These are phyloP conservation scores for Pythium rishiriense DNA, from an alignment of 352 stramenopile species.

Conservation along the genomic window DNA sequence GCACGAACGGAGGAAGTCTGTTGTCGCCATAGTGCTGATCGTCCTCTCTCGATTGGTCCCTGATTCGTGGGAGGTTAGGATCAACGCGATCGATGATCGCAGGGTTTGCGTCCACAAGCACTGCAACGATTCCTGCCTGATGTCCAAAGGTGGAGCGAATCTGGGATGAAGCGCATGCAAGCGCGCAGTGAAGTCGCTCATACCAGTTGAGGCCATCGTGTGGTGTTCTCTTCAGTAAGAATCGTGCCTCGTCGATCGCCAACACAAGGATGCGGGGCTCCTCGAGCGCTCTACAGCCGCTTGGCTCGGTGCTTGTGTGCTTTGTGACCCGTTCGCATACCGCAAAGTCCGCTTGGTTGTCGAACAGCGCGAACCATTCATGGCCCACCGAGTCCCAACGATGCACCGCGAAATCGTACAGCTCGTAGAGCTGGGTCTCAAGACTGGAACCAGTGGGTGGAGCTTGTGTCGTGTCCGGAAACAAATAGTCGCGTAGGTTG, in stretches of 20 bases:
- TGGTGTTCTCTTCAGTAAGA: not conserved
- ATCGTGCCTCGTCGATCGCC: slow-evolving; percentile 6
- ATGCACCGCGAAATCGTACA: not conserved
- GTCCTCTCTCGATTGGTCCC: too few species aligned
- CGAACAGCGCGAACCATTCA: too few species aligned
- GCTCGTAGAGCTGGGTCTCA: too few species aligned
- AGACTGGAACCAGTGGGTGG: too few species aligned
- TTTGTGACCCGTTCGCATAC: too few species aligned
- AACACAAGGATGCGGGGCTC: not conserved
- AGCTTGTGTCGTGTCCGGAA: too few species aligned
- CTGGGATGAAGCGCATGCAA: not conserved
- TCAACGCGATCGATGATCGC: slow-evolving; percentile 6
- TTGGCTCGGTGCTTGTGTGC: too few species aligned
- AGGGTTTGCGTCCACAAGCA: slow-evolving; percentile 22
- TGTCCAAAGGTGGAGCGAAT: not conserved
- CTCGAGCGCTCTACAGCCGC: too few species aligned
- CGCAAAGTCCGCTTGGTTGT: too few species aligned
- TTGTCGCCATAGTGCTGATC: not conserved
- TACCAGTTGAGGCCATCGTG: not conserved
- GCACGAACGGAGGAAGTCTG: slow-evolving; percentile 17
- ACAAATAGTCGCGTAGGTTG: too few species aligned
- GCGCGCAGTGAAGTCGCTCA: not conserved
- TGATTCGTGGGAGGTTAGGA: too few species aligned
- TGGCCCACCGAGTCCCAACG: too few species aligned
- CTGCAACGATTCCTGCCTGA: slow-evolving; percentile 35